These are phyloP conservation scores for Magnolia officinalis DNA, from an alignment of 164 flowering plant genomes.

Conservation along the genomic window DNA sequence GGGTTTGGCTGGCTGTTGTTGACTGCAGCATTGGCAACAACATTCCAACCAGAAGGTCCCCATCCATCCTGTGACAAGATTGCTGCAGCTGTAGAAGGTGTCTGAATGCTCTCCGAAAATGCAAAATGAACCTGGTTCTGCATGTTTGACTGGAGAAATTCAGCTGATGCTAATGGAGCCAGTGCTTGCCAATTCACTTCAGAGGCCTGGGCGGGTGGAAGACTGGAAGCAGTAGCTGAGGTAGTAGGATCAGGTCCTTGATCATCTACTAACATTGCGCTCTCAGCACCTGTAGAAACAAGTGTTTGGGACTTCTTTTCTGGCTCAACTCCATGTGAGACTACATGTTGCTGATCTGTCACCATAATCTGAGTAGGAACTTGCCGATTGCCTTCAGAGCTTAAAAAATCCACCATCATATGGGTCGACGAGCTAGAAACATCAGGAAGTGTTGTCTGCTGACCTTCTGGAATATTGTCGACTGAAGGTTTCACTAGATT, in stretches of 20 bases:
- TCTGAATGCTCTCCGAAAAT: neutral
- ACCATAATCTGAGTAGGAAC: slow-evolving; percentile 19
- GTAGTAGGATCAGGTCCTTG: slow-evolving; percentile 6
- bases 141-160: neutral
- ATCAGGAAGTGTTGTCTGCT: slow-evolving; percentile 49
- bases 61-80: neutral
- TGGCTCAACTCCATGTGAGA: neutral
- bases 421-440: neutral
- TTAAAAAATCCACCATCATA: neutral
- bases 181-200: slow-evolving; percentile 5
- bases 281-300: neutral
- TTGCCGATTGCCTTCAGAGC: slow-evolving; percentile 15
- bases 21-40: neutral
- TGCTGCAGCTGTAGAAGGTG: neutral
- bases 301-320: neutral
- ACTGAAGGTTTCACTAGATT: neutral
- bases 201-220: slow-evolving; percentile 11
- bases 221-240: slow-evolving; percentile 10
- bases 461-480: slow-evolving; percentile 1
- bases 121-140: neutral
- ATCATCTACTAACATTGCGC: slow-evolving; percentile 8
- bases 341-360: slow-evolving; percentile 13
- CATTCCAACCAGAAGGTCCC: slow-evolving; percentile 13
- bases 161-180: neutral
- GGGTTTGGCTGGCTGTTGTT: slow-evolving; percentile 10